A percentile compares a stretch with the other conserved stretches of the same genome.
Evolutionary conservation across 2,329 filamentous ascomycete genomes (phyloP).

Genomic region (Tolypocladium album): DNA sequence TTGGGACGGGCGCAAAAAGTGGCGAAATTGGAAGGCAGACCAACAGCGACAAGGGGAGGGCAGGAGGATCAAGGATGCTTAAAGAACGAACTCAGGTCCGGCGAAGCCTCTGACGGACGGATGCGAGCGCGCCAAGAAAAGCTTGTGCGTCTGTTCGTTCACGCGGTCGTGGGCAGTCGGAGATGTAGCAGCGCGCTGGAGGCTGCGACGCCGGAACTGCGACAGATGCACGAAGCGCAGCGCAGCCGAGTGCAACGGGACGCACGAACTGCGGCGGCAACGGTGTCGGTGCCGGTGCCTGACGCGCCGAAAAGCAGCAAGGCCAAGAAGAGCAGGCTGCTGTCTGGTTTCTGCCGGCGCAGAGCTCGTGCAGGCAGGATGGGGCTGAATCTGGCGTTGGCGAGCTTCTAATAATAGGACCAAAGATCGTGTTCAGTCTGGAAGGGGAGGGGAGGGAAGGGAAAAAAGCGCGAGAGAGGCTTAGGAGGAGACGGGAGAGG

Average conservation of each 20-base stretch:
- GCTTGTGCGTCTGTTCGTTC: not conserved
- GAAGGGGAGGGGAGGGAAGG: constrained; percentile 10
- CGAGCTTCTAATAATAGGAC: constrained; percentile 42
- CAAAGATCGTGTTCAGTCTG: constrained; percentile 29
- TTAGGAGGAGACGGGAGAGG: constrained; percentile 1
- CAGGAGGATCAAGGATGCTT: constrained; percentile 3
- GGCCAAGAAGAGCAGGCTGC: not conserved
- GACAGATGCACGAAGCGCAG: not conserved
- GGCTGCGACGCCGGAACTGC: not conserved
- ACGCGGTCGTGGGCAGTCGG: not conserved
- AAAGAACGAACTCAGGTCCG: not conserved
- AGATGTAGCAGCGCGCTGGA: not conserved
- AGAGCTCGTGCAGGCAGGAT: constrained; percentile 16
- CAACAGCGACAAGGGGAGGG: constrained; percentile 1
- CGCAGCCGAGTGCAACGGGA: not conserved
- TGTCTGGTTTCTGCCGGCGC: constrained; percentile 6
- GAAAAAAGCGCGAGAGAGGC: constrained; percentile 9
- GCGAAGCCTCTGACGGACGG: not conserved
- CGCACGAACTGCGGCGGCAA: not conserved
- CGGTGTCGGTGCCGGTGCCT: not conserved
- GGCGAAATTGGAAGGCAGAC: constrained; percentile 5
- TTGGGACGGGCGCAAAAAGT: constrained; percentile 1
- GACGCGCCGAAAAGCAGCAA: not conserved
- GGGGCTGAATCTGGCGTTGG: constrained; percentile 40
- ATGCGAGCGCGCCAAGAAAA: not conserved